Evolutionary conservation across 176 grass and related monocot genomes (phyloP).

Genomic region (Rhipidocladum racemiflorum): DNA sequence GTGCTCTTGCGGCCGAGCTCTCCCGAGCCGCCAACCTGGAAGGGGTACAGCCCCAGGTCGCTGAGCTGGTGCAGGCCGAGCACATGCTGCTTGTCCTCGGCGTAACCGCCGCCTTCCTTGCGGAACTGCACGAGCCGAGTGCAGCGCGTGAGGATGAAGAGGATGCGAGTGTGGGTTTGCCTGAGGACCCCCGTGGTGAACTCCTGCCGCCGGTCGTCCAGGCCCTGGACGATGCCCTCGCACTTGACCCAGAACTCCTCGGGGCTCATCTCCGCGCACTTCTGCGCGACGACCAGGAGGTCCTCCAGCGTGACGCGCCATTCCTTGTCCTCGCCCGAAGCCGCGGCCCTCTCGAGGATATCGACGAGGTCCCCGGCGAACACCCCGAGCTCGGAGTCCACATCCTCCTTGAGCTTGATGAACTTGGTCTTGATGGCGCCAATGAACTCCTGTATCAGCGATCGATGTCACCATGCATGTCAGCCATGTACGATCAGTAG

Average conservation of each 20-base stretch:
- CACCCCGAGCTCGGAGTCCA: conserved; percentile 75
- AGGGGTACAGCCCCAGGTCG: conserved; percentile 73
- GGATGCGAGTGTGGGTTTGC: conserved; percentile 70
- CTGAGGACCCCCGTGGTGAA: conserved; percentile 54
- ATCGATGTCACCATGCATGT: background rate
- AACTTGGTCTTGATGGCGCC: conserved; percentile 64
- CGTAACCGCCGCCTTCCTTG: conserved; percentile 51
- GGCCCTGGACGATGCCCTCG: conserved; percentile 71
- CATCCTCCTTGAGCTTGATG: conserved; percentile 68
- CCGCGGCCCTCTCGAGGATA: conserved; percentile 21
- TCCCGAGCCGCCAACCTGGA: conserved; percentile 28
- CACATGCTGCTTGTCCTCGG: conserved; percentile 37
- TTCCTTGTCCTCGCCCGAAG: conserved; percentile 9
- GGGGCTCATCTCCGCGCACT: conserved; percentile 72
- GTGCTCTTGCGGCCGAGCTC: conserved; percentile 60
- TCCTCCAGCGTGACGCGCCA: conserved; percentile 64
- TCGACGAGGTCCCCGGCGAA: conserved; percentile 75
- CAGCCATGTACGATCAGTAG: background rate
- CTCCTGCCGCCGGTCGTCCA: conserved; percentile 87
- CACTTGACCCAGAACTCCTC: conserved; percentile 80
- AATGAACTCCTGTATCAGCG: conserved; percentile 68
- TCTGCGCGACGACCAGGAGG: conserved; percentile 77
- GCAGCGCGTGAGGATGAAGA: conserved; percentile 95
- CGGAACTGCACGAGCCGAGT: conserved; percentile 87
- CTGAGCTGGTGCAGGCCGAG: conserved; percentile 79